Evolutionary conservation across 257 asterid genomes (phyloP).

Genomic region (Solanum bukasovii): DNA sequence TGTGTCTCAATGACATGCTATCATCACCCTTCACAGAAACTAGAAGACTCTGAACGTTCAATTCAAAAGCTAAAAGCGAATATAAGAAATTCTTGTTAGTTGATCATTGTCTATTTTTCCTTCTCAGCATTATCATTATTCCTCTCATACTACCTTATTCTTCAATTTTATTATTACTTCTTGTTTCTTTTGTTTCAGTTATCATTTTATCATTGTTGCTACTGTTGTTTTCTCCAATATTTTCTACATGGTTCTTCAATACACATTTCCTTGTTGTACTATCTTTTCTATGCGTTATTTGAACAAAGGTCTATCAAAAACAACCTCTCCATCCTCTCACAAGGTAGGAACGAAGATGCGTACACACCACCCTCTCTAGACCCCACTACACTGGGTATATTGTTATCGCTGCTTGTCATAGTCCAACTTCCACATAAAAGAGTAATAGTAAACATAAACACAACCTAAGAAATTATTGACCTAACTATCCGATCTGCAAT

Average conservation of each 20-base stretch:
- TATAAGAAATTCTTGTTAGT: not conserved
- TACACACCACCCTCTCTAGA: not conserved
- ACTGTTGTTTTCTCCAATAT: not conserved
- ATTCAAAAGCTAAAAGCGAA: not conserved
- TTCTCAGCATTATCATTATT: too few relatives aligned
- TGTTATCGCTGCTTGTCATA: not conserved
- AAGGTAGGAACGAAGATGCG: not conserved
- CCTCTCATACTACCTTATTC: not conserved
- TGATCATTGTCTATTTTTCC: not conserved
- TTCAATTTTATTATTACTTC: too few relatives aligned
- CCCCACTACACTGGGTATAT: not conserved
- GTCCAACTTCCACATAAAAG: not conserved
- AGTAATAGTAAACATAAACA: not conserved
- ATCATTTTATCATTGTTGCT: not conserved
- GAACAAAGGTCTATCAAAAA: not conserved
- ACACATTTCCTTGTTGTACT: not conserved
- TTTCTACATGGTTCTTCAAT: not conserved
- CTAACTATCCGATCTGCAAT: not conserved
- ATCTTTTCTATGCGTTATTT: not conserved
- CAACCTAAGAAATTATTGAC: not conserved
- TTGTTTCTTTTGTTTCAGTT: not conserved
- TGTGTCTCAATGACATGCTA: not conserved
- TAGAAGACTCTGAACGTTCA: not conserved
- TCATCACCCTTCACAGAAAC: not conserved
- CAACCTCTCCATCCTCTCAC: not conserved